Conservation (phyloP, 345 rosid species). For the Arabis alpina region DNA sequence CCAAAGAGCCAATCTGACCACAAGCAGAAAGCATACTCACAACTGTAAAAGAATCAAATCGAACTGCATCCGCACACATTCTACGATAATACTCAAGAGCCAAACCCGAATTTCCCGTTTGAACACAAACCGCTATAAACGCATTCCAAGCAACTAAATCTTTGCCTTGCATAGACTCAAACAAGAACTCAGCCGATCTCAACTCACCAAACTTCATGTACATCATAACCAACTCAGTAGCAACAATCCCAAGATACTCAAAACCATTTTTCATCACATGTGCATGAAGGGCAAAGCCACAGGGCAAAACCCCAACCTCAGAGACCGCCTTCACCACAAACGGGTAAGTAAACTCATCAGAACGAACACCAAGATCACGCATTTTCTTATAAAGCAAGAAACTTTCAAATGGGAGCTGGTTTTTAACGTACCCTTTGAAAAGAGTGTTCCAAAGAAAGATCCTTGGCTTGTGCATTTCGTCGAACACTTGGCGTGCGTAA, state of each 20-base stretch:
- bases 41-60: slow-evolving; percentile 49
- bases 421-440: slow-evolving; percentile 52
- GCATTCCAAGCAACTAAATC: slow-evolving; percentile 67
- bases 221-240: slow-evolving; percentile 57
- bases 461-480: slow-evolving; percentile 62
- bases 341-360: slow-evolving; percentile 57
- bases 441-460: slow-evolving; percentile 60
- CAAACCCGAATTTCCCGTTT: slow-evolving; percentile 42
- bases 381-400: slow-evolving; percentile 43
- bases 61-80: slow-evolving; percentile 44
- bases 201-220: slow-evolving; percentile 50
- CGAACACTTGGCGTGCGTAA: slow-evolving; percentile 56
- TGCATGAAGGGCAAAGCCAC: slow-evolving; percentile 45
- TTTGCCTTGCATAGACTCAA: slow-evolving; percentile 53
- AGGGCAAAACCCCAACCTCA: slow-evolving; percentile 29
- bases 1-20: slow-evolving; percentile 54
- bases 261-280: slow-evolving; percentile 50
- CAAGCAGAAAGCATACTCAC: slow-evolving; percentile 57
- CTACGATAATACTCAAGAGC: slow-evolving; percentile 47
- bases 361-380: slow-evolving; percentile 42
- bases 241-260: slow-evolving; percentile 48
- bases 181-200: slow-evolving; percentile 49
- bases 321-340: slow-evolving; percentile 54
- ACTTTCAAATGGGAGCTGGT: slow-evolving; percentile 40
- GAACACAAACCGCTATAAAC: slow-evolving; percentile 51